Conservation (phyloP, 257 asterid species). For the Solanum peruvianum region DNA sequence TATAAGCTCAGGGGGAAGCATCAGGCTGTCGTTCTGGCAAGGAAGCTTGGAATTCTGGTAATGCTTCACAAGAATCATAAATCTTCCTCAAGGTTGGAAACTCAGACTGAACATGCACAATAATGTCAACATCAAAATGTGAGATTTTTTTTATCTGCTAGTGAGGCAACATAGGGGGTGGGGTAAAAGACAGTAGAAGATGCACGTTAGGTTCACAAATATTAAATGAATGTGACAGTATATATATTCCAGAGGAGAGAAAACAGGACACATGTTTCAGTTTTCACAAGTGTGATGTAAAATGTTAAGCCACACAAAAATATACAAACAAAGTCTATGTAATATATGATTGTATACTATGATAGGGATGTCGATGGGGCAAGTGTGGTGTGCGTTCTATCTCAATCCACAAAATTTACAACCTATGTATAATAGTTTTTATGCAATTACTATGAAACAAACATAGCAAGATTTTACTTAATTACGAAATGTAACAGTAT, state of each 20-base stretch:
- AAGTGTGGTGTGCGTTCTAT: neutral
- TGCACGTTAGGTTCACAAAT: neutral
- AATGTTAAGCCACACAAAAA: no score
- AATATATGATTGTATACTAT: neutral
- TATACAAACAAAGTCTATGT: neutral
- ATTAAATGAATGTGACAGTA: neutral
- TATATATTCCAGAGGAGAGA: neutral
- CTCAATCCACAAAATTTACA: neutral
- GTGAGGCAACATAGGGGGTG: neutral
- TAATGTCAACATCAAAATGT: neutral
- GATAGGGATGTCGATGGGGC: neutral
- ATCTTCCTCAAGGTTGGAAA: constrained; percentile 32
- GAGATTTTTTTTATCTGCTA: neutral
- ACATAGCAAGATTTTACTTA: neutral
- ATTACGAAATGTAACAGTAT: neutral
- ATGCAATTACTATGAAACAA: neutral
- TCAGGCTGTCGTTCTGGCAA: constrained; percentile 62
- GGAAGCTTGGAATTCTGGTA: constrained; percentile 64
- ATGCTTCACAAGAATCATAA: constrained; percentile 29
- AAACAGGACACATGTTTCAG: neutral
- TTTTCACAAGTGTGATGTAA: neutral
- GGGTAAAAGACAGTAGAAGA: neutral
- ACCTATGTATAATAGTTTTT: neutral
- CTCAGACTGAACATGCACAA: constrained; percentile 29
- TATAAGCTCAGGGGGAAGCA: constrained; percentile 11